Base-by-base conservation (phyloP, 1,139 yeast species). In the Taphrina deformans region DNA sequence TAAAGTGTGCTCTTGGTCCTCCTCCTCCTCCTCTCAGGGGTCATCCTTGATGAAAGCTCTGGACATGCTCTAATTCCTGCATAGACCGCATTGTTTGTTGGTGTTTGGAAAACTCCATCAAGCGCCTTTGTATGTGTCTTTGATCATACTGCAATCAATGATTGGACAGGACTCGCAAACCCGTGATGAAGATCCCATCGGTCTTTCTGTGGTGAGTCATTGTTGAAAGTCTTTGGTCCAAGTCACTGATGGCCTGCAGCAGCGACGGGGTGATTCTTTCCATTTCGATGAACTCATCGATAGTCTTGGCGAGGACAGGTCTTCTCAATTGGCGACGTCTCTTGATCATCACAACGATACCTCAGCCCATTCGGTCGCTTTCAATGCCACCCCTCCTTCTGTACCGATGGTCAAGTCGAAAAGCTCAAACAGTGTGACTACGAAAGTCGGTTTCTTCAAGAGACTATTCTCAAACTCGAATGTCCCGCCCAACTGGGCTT, bases 401-500 rank as follows among this genome's bases (percentile, higher is more conserved):
- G 35, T 48, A 14, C 35, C 53, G 18, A 29, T 48, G 35, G 53
- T 48, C 23, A 48, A 29, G 21, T 48, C 53, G 18, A 48, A 29
- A 16, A 48, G 35, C 33, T 48, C 53, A 16, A 48, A 26, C 16
- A 48, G 23, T 14, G 35, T 29, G 21, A 29, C 10, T 12, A 27
- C 33, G 12, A 48, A 48, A 21, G 23, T 16, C 6, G 53, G 53
- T 7, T 48, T 48, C 21, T 27, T 48, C 21, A 48, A 48, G 26
- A 12, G 53, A 27, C 53, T 48, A 16, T 48, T 48, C 12, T 27
- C 35, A 18, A 29, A 16, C 27, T n/a, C 53, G 14, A 26, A 48
- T 48, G 53, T 29, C 10, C 53, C 53, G 10, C 18, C 33, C 1
- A 48, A 48, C 16, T 48, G 53, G 53, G 53, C 53, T 48, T 48